Conservation (phyloP, 345 rosid genomes). For the Hevea brasiliensis region DNA sequence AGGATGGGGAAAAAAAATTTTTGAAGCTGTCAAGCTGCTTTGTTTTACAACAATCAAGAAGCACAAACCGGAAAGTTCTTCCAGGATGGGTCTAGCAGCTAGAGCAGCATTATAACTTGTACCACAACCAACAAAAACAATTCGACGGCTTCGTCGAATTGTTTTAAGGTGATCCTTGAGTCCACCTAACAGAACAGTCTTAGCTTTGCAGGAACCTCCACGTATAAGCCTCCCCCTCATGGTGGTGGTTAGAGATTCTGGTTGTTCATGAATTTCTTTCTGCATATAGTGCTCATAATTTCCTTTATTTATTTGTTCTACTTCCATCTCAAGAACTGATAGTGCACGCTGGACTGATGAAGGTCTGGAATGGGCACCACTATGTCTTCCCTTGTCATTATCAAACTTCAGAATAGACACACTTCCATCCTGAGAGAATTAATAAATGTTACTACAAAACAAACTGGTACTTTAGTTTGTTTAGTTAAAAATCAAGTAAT, state of each 20-base stretch:
- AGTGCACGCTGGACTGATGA: slow-evolving; percentile 94
- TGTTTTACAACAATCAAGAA: slow-evolving; percentile 10
- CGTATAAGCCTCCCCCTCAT: slow-evolving; percentile 96
- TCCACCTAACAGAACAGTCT: slow-evolving; percentile 92
- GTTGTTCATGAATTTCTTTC: slow-evolving; percentile 98
- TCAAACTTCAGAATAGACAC: slow-evolving; percentile 79
- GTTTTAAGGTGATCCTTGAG: slow-evolving; percentile 91
- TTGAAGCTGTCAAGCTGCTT: not conserved
- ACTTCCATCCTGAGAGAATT: slow-evolving; percentile 71
- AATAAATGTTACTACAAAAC: not conserved
- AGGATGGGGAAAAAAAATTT: slow-evolving; percentile 12
- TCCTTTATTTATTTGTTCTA: slow-evolving; percentile 95
- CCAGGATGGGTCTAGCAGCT: slow-evolving; percentile 90
- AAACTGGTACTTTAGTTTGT: not conserved
- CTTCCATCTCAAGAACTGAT: slow-evolving; percentile 92
- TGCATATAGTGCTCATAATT: slow-evolving; percentile 92
- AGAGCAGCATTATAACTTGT: slow-evolving; percentile 97
- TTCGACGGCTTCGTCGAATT: slow-evolving; percentile 86
- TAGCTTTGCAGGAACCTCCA: slow-evolving; percentile 77
- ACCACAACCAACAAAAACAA: slow-evolving; percentile 93
- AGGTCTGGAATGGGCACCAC: slow-evolving; percentile 54
- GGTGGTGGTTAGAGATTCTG: slow-evolving; percentile 90
- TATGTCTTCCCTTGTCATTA: slow-evolving; percentile 55
- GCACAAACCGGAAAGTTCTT: slow-evolving; percentile 86
- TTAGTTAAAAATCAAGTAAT: not conserved